These are phyloP conservation scores for Pichia nanzhaoensis DNA, from an alignment of 805 yeast species.

Conservation along the genomic window DNA sequence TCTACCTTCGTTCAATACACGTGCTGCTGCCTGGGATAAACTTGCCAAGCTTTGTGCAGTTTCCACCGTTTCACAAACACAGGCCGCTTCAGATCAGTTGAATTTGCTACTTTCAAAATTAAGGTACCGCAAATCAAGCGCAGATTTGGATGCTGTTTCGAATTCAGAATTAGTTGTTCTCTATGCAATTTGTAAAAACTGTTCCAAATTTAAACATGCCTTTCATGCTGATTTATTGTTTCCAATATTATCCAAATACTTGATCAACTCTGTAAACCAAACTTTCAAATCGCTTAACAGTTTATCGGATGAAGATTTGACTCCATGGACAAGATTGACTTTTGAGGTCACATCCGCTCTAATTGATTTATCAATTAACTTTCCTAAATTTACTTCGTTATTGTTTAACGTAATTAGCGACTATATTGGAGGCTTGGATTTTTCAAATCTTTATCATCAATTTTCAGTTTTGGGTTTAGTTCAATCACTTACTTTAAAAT, in stretches of 20 bases:
- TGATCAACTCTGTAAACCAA: conserved; percentile 40
- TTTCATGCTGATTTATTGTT: conserved; percentile 38
- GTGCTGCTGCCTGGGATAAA: conserved; percentile 33
- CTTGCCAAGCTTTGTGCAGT: conserved; percentile 30
- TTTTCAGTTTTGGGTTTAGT: conserved; percentile 29
- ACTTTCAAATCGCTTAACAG: conserved; percentile 31
- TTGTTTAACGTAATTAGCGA: conserved; percentile 9
- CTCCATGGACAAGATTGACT: conserved; percentile 39
- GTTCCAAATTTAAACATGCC: conserved; percentile 30
- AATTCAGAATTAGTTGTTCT: conserved; percentile 43
- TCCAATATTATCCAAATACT: conserved; percentile 39
- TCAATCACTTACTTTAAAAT: conserved; percentile 24
- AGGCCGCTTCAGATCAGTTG: conserved; percentile 21
- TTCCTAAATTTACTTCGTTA: conserved; percentile 14
- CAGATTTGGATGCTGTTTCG: background rate
- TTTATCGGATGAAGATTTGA: conserved; percentile 21
- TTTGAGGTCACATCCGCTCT: conserved; percentile 31
- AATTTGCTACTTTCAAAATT: conserved; percentile 9
- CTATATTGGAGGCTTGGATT: conserved; percentile 10
- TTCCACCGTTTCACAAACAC: conserved; percentile 14
- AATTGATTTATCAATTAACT: conserved; percentile 20
- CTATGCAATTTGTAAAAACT: conserved; percentile 47
- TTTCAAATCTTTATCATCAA: conserved; percentile 9
- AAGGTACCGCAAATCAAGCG: background rate
- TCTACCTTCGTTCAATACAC: conserved; percentile 30